Conservation (phyloP, 2,329 filamentous ascomycete species). For the Scedosporium minutisporum region DNA sequence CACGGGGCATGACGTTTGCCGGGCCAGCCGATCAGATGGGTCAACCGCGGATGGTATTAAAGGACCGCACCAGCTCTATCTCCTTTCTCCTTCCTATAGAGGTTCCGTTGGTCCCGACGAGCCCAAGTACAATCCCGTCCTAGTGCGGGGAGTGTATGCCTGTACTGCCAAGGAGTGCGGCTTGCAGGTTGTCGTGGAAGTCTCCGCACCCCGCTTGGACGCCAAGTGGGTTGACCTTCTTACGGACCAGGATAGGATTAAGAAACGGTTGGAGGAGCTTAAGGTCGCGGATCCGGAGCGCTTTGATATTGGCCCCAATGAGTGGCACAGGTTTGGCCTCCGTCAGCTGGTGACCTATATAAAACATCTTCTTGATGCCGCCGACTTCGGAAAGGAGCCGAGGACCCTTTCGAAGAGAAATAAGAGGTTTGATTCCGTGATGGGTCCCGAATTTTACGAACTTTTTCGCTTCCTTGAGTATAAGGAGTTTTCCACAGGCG, state of each 20-base stretch:
- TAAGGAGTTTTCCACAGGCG: slow-evolving; percentile 25
- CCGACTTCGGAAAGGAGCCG: slow-evolving; percentile 17
- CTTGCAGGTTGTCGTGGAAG: slow-evolving; percentile 24
- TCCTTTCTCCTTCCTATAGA: neutral
- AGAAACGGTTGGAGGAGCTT: slow-evolving; percentile 26
- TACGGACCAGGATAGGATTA: slow-evolving; percentile 34
- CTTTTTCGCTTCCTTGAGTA: slow-evolving; percentile 43
- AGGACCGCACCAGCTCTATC: slow-evolving; percentile 3
- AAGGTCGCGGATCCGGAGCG: slow-evolving; percentile 36
- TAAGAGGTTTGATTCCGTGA: slow-evolving; percentile 45
- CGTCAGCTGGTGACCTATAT: slow-evolving; percentile 41
- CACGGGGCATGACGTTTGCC: neutral
- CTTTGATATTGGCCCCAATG: slow-evolving; percentile 32
- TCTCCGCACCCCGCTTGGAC: slow-evolving; percentile 38
- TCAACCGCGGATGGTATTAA: neutral
- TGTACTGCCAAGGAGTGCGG: slow-evolving; percentile 9
- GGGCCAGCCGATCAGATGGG: neutral
- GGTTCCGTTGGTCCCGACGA: slow-evolving; percentile 1
- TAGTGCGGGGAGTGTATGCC: slow-evolving; percentile 9
- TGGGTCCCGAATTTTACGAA: slow-evolving; percentile 37
- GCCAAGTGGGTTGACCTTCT: slow-evolving; percentile 32
- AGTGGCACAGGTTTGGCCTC: slow-evolving; percentile 30
- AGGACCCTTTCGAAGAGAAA: slow-evolving; percentile 46
- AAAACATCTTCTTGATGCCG: slow-evolving; percentile 34
- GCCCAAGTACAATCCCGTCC: slow-evolving; percentile 7